phyloP scores from a whole-genome alignment of 257 asterid species.

The Rhazya stricta region DNA sequence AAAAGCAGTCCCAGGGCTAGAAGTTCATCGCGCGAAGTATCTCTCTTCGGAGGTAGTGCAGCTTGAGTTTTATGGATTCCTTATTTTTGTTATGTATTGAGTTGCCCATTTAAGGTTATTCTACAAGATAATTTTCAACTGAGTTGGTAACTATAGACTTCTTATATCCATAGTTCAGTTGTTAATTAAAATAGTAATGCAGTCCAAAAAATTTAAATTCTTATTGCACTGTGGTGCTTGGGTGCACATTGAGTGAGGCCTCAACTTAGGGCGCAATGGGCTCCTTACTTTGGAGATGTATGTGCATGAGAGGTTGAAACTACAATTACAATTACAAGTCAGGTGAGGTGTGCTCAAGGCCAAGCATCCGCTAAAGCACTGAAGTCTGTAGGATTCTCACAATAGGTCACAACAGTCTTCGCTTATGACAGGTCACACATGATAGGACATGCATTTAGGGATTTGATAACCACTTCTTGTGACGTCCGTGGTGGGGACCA shows the following conservation, averaged over 20 bases:
- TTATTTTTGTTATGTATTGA: background rate
- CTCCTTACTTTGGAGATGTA: background rate
- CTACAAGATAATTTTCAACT: background rate
- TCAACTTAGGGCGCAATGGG: background rate
- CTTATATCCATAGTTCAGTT: background rate
- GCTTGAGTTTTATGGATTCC: slow-evolving; percentile 1
- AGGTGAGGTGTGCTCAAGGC: background rate
- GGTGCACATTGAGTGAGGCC: background rate
- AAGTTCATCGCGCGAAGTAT: slow-evolving; percentile 66
- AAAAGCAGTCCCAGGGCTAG: slow-evolving; percentile 91
- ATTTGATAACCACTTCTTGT: background rate
- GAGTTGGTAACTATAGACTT: background rate
- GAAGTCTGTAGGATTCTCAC: background rate
- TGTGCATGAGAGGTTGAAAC: background rate
- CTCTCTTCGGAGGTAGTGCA: slow-evolving; percentile 94
- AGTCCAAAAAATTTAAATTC: background rate
- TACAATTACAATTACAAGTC: background rate
- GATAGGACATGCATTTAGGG: background rate
- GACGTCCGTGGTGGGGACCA: background rate
- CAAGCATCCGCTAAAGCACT: background rate
- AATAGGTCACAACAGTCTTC: background rate
- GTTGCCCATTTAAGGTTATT: background rate
- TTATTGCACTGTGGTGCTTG: background rate
- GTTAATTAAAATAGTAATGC: background rate
- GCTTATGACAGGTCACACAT: background rate